A percentile compares a stretch with the other conserved stretches of the same genome.
Evolutionary conservation across 345 rosid species (phyloP).

Genomic region (Fremontodendron californicum): DNA sequence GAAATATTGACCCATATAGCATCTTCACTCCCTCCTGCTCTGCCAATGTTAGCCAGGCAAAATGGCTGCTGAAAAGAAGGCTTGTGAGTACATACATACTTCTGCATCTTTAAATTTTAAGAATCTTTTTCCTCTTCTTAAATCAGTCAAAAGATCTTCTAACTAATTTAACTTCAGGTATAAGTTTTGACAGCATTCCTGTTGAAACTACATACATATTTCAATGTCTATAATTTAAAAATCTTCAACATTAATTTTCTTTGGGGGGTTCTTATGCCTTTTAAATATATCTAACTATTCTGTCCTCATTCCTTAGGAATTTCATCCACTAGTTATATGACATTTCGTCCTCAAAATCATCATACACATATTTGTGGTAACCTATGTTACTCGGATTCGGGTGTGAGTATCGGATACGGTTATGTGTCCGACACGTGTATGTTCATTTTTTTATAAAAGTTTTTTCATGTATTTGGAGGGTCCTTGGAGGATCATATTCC

Average conservation of each 20-base stretch:
- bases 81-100: slow-evolving; percentile 41
- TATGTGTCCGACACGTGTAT: no score
- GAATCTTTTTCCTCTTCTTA: not conserved
- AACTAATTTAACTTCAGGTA: slow-evolving; percentile 4
- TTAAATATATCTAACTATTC: not conserved
- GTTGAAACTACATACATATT: not conserved
- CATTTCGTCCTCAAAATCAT: no score
- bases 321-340: no score
- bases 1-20: slow-evolving; percentile 86
- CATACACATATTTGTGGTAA: not conserved
- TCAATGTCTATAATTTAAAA: slow-evolving; percentile 4
- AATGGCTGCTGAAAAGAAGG: slow-evolving; percentile 47
- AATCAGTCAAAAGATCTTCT: not conserved
- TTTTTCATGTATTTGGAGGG: no score
- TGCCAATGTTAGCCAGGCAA: slow-evolving; percentile 49
- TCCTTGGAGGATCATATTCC: no score
- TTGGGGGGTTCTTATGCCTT: not conserved
- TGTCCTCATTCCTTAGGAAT: no score
- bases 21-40: slow-evolving; percentile 74
- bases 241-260: not conserved
- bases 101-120: not conserved
- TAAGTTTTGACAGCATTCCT: not conserved
- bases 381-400: no score
- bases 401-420: no score
- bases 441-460: no score